Conservation (phyloP, 805 yeast genomes). For the Kurtzmaniella cleridarum region DNA sequence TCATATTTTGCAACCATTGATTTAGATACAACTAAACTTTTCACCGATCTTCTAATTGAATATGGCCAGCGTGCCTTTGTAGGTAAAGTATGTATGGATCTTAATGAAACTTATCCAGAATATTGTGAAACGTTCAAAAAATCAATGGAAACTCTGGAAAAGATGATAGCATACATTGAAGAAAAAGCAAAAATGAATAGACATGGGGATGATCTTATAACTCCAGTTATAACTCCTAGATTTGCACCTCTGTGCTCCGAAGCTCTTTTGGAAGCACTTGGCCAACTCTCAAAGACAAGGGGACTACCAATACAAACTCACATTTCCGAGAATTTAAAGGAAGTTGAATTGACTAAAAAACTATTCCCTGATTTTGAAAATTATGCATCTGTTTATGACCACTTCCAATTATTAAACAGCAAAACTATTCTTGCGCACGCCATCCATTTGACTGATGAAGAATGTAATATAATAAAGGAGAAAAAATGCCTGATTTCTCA, state of each 20-base stretch:
- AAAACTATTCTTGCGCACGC: constrained; percentile 88
- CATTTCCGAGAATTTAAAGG: constrained; percentile 73
- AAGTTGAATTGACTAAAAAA: constrained; percentile 65
- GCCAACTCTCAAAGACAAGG: constrained; percentile 43
- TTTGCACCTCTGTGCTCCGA: constrained; percentile 86
- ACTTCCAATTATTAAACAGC: constrained; percentile 50
- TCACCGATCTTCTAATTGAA: constrained; percentile 65
- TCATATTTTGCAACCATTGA: constrained; percentile 90
- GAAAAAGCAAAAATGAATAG: neutral
- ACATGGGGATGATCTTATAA: constrained; percentile 35
- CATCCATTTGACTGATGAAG: constrained; percentile 64
- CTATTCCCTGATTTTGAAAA: constrained; percentile 65
- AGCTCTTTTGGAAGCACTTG: constrained; percentile 57
- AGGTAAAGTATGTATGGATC: constrained; percentile 94
- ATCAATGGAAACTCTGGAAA: constrained; percentile 48
- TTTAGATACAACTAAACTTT: constrained; percentile 62
- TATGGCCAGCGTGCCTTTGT: constrained; percentile 83
- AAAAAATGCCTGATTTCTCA: constrained; percentile 75
- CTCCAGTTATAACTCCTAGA: constrained; percentile 85
- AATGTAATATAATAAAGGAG: constrained; percentile 49
- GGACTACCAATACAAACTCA: constrained; percentile 82
- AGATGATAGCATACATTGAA: constrained; percentile 35
- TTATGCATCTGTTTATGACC: constrained; percentile 76
- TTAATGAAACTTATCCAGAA: constrained; percentile 58
- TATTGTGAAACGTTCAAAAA: constrained; percentile 59